Evolutionary conservation across 176 grass and related monocot species (phyloP).

Genomic region (Bonia amplexicaulis): DNA sequence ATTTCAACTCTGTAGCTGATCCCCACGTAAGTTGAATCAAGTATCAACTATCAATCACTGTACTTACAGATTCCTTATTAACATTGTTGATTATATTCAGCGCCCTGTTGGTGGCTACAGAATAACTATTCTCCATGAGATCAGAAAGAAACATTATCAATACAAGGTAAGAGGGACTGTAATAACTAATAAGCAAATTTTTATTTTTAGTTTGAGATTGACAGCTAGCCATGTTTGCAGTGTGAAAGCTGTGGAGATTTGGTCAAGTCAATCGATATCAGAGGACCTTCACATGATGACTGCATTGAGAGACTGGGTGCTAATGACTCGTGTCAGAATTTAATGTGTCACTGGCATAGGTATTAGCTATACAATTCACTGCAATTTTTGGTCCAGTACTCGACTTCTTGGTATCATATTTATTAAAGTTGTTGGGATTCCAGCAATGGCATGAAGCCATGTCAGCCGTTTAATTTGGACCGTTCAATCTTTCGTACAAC

Average conservation of each 20-base stretch:
- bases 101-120: constrained; percentile 60
- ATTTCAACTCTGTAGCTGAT: constrained; percentile 44
- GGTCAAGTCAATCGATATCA: constrained; percentile 37
- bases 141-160: constrained; percentile 33
- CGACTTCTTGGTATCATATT: background rate
- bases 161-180: constrained; percentile 38
- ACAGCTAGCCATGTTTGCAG: constrained; percentile 36
- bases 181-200: constrained; percentile 4
- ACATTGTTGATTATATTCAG: constrained; percentile 38
- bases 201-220: constrained; percentile 21
- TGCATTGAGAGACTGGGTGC: constrained; percentile 41
- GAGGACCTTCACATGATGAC: constrained; percentile 42
- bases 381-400: background rate
- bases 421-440: too few relatives aligned
- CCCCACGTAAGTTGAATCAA: constrained; percentile 39
- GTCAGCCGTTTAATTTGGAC: too few relatives aligned
- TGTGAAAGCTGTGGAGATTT: constrained; percentile 52
- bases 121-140: constrained; percentile 36
- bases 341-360: constrained; percentile 55
- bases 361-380: constrained; percentile 30
- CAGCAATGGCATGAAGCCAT: too few relatives aligned
- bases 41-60: background rate
- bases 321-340: constrained; percentile 31
- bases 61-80: constrained; percentile 15
- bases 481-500: too few relatives aligned